A percentile compares a stretch with the other conserved stretches of the same genome.
These are phyloP conservation scores for Leccinum pachyderme DNA, from an alignment of 1,284 basidiomycete species.

Conservation along the genomic window DNA sequence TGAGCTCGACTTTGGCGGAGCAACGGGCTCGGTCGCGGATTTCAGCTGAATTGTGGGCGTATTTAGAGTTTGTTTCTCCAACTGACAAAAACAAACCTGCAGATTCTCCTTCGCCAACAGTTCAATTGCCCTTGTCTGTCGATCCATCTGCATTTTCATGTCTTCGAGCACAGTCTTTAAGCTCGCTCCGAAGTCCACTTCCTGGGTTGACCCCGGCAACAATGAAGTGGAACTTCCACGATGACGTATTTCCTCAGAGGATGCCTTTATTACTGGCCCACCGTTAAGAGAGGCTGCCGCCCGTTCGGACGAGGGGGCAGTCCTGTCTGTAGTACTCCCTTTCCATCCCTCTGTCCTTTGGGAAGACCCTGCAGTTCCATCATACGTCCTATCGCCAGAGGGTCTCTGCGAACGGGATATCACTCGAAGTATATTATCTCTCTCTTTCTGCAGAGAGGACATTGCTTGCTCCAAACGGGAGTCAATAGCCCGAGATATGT, in stretches of 20 bases:
- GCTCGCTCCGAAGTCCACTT: slow-evolving; percentile 23
- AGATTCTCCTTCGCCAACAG: slow-evolving; percentile 31
- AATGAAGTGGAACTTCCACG: slow-evolving; percentile 11
- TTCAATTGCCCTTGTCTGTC: slow-evolving; percentile 32
- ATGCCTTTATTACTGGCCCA: slow-evolving; percentile 5
- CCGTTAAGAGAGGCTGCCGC: slow-evolving; percentile 9
- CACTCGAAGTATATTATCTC: slow-evolving; percentile 23
- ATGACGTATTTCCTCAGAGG: slow-evolving; percentile 15
- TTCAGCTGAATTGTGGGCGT: slow-evolving; percentile 17
- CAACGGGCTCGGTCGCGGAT: slow-evolving; percentile 16
- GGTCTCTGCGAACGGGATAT: slow-evolving; percentile 22
- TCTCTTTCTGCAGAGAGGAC: slow-evolving; percentile 37
- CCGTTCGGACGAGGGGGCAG: slow-evolving; percentile 15
- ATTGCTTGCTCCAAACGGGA: slow-evolving; percentile 39
- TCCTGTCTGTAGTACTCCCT: slow-evolving; percentile 16
- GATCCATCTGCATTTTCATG: slow-evolving; percentile 34
- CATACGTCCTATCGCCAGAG: slow-evolving; percentile 6
- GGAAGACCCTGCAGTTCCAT: slow-evolving; percentile 9
- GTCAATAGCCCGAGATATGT: slow-evolving; percentile 41
- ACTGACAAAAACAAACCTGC: slow-evolving; percentile 22
- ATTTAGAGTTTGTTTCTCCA: slow-evolving; percentile 11
- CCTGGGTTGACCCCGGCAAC: slow-evolving; percentile 18
- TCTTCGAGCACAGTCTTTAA: slow-evolving; percentile 30
- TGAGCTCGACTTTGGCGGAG: slow-evolving; percentile 10
- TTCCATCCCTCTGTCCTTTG: slow-evolving; percentile 17